These are phyloP conservation scores for Protostelium mycophagum DNA, from an alignment of 78 protist species.

Conservation along the genomic window DNA sequence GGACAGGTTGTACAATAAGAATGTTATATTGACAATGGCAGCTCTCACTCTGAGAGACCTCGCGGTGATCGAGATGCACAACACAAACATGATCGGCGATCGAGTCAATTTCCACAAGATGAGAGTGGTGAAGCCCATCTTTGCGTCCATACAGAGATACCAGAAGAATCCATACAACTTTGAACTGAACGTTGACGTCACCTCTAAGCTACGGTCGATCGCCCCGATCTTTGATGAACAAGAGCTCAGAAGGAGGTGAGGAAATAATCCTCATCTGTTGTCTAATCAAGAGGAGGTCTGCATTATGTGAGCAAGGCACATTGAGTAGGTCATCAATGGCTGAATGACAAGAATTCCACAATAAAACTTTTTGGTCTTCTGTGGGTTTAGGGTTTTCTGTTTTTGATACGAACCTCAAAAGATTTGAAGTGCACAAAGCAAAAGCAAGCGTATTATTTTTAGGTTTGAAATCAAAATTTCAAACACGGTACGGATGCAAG, in stretches of 20 bases:
- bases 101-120: neutral
- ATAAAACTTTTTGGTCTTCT: too few species aligned
- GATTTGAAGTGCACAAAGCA: too few species aligned
- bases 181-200: neutral
- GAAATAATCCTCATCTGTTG: neutral
- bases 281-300: neutral
- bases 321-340: too few species aligned
- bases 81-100: neutral
- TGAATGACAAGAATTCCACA: too few species aligned
- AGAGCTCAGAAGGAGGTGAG: neutral
- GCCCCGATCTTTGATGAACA: neutral
- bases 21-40: neutral
- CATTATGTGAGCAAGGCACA: neutral
- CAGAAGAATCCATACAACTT: neutral
- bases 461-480: too few species aligned
- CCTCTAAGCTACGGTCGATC: neutral
- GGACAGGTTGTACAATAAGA: too few species aligned
- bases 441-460: too few species aligned
- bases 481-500: too few species aligned
- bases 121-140: neutral
- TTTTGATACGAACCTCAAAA: too few species aligned
- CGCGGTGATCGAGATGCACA: neutral
- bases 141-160: neutral
- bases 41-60: neutral
- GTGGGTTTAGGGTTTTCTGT: too few species aligned